Base-by-base conservation (phyloP, 2,329 filamentous ascomycete species). In the Pyrenochaeta sp. region DNA sequence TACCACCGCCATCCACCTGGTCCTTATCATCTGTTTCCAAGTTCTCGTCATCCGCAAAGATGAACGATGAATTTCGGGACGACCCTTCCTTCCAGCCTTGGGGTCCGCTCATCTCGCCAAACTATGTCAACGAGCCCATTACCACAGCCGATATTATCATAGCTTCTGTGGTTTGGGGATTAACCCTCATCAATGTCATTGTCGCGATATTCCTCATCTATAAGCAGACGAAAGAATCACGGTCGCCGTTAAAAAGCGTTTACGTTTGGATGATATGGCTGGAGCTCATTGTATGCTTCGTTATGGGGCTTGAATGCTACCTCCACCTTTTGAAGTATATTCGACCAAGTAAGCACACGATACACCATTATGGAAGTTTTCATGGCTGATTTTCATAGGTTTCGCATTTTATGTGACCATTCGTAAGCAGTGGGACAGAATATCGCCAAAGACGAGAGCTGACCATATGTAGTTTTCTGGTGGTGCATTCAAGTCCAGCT, bases 191-290 rank as follows among this genome's bases (percentile, higher is more conserved):
- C n/a, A 69, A 66, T 43, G 54, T 50, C 7, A 18, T 63, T 3
- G 31, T 73, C 15, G 70, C 72, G 7, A 54, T 75, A 33, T 79
- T 69, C 49, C 61, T 69, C n/a, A 75, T 68, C 7, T 70, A 64
- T 42, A 36, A 15, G 44, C 72, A 64, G 61, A 75, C 49, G 42
- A 68, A 32, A 11, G 59, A 49, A 2, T 72, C 71, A 2, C 61
- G 71, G 12, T 61, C 60, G 50, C 58, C 72, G 7, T 29, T 71
- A 20, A 56, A 64, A 12, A 80, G 79, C 54, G 66, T 74, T 1
- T 82, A 82, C 53, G 71, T 82, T 0, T 78, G 77, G 71, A 77
- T 82, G 77, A 76, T 82, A 48, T 82, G 80, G 81, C 45, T 76
- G 23, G 81, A 82, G 60, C 71, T 82, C 3, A 1, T 72, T 1